A percentile compares a stretch with the other conserved stretches of the same genome.
Conservation (phyloP, 2,329 filamentous ascomycete genomes). For the Diaporthe sp. region DNA sequence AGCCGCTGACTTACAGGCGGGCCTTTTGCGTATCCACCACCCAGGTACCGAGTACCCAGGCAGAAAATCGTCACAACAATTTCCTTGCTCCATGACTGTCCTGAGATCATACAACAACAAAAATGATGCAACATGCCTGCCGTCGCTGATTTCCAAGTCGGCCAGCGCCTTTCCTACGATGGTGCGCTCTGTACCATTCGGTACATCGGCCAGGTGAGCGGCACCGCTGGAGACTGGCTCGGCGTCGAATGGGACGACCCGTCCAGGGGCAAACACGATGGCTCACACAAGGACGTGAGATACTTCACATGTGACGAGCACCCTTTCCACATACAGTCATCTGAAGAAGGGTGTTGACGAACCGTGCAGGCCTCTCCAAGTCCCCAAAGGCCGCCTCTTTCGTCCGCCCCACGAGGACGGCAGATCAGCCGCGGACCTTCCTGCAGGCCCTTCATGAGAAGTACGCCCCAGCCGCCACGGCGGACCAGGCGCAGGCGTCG, state of each 20-base stretch:
- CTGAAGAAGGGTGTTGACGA: not conserved
- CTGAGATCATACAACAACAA: not conserved
- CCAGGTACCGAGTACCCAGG: not conserved
- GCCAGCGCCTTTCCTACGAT: conserved; percentile 85
- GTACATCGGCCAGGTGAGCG: conserved; percentile 82
- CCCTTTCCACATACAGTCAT: conserved; percentile 7
- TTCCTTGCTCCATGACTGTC: not conserved
- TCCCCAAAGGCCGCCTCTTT: conserved; percentile 85
- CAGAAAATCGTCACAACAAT: not conserved
- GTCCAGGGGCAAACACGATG: conserved; percentile 89
- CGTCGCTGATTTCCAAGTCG: conserved; percentile 58
- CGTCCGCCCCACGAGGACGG: conserved; percentile 79
- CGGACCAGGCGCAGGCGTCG: conserved; percentile 43
- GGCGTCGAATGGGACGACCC: conserved; percentile 98
- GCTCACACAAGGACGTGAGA: conserved; percentile 80
- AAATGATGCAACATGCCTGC: conserved; percentile 52
- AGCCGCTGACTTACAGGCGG: conserved; percentile 11
- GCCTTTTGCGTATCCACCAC: not conserved
- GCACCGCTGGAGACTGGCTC: conserved; percentile 85
- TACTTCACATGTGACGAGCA: conserved; percentile 85
- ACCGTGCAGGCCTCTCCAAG: conserved; percentile 66
- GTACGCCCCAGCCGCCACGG: conserved; percentile 75
- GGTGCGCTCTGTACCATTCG: conserved; percentile 85
- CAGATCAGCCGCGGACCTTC: conserved; percentile 79
- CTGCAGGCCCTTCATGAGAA: conserved; percentile 84